Base-by-base conservation (phyloP, 805 yeast genomes). In the Teunomyces stri region DNA sequence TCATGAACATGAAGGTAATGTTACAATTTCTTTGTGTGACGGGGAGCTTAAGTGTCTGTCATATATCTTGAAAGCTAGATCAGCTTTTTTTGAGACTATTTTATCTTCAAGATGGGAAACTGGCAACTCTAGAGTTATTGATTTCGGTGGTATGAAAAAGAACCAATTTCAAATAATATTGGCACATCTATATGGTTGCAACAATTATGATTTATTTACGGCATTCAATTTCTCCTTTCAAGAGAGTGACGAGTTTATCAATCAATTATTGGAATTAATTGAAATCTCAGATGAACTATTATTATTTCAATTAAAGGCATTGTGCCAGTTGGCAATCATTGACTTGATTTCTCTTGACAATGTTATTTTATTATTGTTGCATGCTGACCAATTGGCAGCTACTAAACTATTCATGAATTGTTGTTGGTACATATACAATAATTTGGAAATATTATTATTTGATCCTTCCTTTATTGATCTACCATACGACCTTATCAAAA, bases 371-470 rank as follows among this genome's bases (percentile, higher is more conserved):
- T 58, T 89, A 11, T 57, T 87, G 11, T 65, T 74, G 10, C 82
- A 82, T 56, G 76, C 95, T 0, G 74, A 74, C 40, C 55, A 66
- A 15, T 66, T 75, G 41, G 63, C 75, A 16, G 86, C 89, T 5
- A 60, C 65, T 10, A 79, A 83, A 52, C 62, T 90, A 31, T 72
- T 81, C 50, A 72, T 74, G 43, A 77, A 80, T 45, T 80, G 96
- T 58, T 67, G 84, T 21, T 83, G 89, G 84, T 86, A 78, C 54
- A 70, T 88, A 10, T 81, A 78, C 53, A 74, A 79, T 52, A 88
- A 89, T 59, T 65, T 87, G 46, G 89, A 83, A 27, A 58, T 80
- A 3, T 56, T 87, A 12, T 66, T 89, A 29, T 76, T 81, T 45
- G 84, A 82, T 46, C 49, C 60, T 2, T 38, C 59, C 6, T 55